Percentiles rank a stretch among this genome's conserved stretches.
Conservation (phyloP, 345 rosid genomes). For the Aquilaria yunnanensis region DNA sequence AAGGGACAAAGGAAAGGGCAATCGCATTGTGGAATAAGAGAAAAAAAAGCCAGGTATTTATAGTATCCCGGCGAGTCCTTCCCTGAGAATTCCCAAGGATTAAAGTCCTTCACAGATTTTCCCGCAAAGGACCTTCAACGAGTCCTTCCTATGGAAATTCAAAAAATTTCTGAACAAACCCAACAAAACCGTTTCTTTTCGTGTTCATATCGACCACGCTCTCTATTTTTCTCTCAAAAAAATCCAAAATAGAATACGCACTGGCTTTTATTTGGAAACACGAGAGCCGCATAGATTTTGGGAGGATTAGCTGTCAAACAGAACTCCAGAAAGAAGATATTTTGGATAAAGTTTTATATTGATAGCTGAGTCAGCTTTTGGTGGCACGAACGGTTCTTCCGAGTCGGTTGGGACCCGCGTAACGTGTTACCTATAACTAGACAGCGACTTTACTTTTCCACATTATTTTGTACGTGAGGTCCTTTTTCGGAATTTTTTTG, state of each 20-base stretch:
- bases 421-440: not conserved
- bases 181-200: too few relatives aligned
- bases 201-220: too few relatives aligned
- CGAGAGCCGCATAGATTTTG: not conserved
- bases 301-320: not conserved
- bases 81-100: slow-evolving; percentile 35
- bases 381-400: slow-evolving; percentile 3
- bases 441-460: too few relatives aligned
- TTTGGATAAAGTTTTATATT: not conserved
- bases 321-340: too few relatives aligned
- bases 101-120: slow-evolving; percentile 31
- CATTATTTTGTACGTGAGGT: too few relatives aligned
- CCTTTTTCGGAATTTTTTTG: too few relatives aligned
- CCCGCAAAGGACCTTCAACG: slow-evolving; percentile 3
- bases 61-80: slow-evolving; percentile 42
- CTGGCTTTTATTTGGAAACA: not conserved
- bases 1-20: too few relatives aligned
- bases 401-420: not conserved
- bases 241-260: too few relatives aligned
- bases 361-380: slow-evolving; percentile 5
- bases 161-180: not conserved
- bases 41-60: slow-evolving; percentile 28
- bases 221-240: too few relatives aligned
- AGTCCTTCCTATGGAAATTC: slow-evolving; percentile 5
- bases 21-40: not conserved